Evolutionary conservation across 495 filamentous ascomycete genomes (phyloP).

Genomic region (Penicillium egyptiacum): DNA sequence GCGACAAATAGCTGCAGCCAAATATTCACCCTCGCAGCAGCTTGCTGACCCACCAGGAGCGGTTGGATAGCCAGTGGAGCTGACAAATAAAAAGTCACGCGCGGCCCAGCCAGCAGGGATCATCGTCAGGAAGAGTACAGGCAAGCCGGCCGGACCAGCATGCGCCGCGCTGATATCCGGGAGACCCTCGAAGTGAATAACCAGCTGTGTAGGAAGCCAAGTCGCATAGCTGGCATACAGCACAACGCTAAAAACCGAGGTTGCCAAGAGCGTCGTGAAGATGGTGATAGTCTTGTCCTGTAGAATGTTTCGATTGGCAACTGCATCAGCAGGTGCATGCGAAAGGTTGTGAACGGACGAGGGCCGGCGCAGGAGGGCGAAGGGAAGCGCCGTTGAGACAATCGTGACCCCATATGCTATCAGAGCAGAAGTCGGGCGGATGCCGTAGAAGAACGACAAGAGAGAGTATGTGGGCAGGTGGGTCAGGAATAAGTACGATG

Average conservation of each 20-base stretch:
- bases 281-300: constrained; percentile 61
- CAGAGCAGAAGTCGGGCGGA: constrained; percentile 57
- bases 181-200: constrained; percentile 68
- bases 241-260: constrained; percentile 65
- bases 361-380: constrained; percentile 64
- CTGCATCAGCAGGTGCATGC: constrained; percentile 35
- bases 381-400: constrained; percentile 65
- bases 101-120: constrained; percentile 68
- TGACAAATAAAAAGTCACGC: constrained; percentile 72
- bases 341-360: constrained; percentile 61
- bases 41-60: constrained; percentile 50
- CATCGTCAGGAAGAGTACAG: constrained; percentile 51
- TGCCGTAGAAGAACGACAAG: constrained; percentile 68
- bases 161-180: constrained; percentile 63
- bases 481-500: constrained; percentile 64
- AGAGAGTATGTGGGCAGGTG: constrained; percentile 71
- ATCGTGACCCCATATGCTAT: constrained; percentile 62
- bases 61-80: constrained; percentile 51
- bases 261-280: constrained; percentile 63
- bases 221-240: constrained; percentile 62
- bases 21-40: constrained; percentile 58
- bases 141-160: constrained; percentile 50
- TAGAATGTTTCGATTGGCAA: constrained; percentile 68
- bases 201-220: constrained; percentile 65
- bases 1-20: constrained; percentile 55